Evolutionary conservation across 164 flowering plant species (phyloP).

Genomic region (Protea cynaroides): DNA sequence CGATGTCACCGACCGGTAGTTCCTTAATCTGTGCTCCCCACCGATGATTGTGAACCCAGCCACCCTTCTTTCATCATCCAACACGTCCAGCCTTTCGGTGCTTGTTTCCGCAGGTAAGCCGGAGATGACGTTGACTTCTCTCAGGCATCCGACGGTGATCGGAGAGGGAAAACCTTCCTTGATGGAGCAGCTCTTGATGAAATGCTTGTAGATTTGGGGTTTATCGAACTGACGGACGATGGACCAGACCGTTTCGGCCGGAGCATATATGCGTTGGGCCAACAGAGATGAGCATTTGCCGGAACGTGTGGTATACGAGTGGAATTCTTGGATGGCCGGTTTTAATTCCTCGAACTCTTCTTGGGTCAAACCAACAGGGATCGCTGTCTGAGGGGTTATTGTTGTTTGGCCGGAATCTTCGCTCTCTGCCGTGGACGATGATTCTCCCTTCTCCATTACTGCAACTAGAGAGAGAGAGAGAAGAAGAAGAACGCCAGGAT

Average conservation of each 20-base stretch:
- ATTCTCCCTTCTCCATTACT: neutral
- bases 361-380: conserved; percentile 40
- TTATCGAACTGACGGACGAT: conserved; percentile 17
- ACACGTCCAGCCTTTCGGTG: conserved; percentile 31
- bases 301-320: conserved; percentile 39
- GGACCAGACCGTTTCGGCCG: conserved; percentile 25
- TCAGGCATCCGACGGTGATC: conserved; percentile 28
- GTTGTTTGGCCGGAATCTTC: conserved; percentile 2
- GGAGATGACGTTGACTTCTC: conserved; percentile 31
- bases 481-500: too few relatives aligned
- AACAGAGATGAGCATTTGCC: conserved; percentile 77
- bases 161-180: conserved; percentile 15
- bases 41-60: conserved; percentile 51
- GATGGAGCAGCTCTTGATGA: conserved; percentile 28
- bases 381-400: conserved; percentile 16
- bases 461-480: neutral
- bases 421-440: neutral
- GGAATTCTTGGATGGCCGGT: conserved; percentile 39
- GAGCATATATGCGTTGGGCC: conserved; percentile 66
- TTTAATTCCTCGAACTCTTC: conserved; percentile 46
- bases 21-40: conserved; percentile 64
- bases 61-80: conserved; percentile 28
- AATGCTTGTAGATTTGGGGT: conserved; percentile 34
- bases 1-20: conserved; percentile 78
- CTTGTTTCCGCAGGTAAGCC: conserved; percentile 34